phyloP scores from a whole-genome alignment of 73 alveolate genomes.

The Stentor coeruleus region DNA sequence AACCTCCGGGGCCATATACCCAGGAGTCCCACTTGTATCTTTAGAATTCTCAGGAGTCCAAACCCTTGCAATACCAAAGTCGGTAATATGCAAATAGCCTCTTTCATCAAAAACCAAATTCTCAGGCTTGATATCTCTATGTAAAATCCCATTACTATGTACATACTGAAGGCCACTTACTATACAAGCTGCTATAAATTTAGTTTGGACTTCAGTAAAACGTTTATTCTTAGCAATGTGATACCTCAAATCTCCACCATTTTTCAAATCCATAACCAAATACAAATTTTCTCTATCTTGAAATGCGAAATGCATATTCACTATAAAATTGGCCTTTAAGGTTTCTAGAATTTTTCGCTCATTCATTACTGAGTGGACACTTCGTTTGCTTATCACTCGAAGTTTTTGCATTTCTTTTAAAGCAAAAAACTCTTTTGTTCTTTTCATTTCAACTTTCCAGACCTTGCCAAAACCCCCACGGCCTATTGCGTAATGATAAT shows the following conservation, averaged over 20 bases:
- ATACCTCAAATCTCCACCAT: constrained; percentile 94
- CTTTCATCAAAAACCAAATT: constrained; percentile 80
- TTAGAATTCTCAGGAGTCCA: constrained; percentile 78
- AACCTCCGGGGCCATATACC: constrained; percentile 85
- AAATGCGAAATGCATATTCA: constrained; percentile 89
- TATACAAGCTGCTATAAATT: constrained; percentile 85
- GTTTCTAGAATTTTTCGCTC: not conserved
- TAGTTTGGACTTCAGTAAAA: constrained; percentile 81
- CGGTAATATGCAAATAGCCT: constrained; percentile 88
- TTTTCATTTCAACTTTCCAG: constrained; percentile 82
- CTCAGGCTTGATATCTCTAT: constrained; percentile 96
- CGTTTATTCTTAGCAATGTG: constrained; percentile 71
- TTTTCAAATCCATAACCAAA: constrained; percentile 77
- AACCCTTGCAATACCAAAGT: constrained; percentile 89
- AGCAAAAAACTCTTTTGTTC: constrained; percentile 65
- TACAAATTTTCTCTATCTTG: constrained; percentile 87
- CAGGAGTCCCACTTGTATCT: constrained; percentile 92
- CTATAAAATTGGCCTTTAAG: constrained; percentile 37
- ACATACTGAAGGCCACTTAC: constrained; percentile 83
- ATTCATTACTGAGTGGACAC: constrained; percentile 35
- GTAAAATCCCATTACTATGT: constrained; percentile 82
- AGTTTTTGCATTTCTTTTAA: constrained; percentile 83
- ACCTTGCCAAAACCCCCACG: constrained; percentile 90
- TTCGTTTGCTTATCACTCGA: constrained; percentile 20
- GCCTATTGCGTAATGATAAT: constrained; percentile 63